A percentile compares a stretch with the other conserved stretches of the same genome.
These are phyloP conservation scores for Carex littledalei DNA, from an alignment of 176 grass and related monocot genomes.

Conservation along the genomic window DNA sequence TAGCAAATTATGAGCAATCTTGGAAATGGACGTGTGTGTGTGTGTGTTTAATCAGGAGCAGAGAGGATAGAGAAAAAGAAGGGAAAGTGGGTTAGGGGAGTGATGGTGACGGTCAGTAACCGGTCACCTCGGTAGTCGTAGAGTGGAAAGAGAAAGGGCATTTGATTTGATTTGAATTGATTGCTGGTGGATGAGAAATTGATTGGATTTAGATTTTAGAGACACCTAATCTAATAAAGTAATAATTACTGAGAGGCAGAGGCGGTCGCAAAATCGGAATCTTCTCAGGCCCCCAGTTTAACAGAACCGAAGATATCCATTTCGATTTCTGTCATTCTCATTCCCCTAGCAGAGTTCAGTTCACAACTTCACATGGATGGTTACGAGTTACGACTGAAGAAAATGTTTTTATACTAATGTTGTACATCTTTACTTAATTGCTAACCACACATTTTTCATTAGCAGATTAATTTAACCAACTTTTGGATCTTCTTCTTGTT, in stretches of 20 bases:
- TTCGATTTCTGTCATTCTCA: not conserved
- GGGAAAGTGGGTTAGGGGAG: not conserved
- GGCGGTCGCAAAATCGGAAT: not conserved
- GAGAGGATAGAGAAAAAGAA: not conserved
- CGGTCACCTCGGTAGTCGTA: constrained; percentile 17
- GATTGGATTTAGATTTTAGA: not conserved
- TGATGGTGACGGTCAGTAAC: constrained; percentile 10
- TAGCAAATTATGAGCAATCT: not conserved
- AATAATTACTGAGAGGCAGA: not conserved
- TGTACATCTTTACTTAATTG: not conserved
- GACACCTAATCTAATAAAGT: not conserved
- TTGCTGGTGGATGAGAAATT: constrained; percentile 10
- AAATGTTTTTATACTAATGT: not conserved
- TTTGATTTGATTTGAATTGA: constrained; percentile 1
- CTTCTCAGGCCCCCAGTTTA: not conserved
- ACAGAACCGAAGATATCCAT: not conserved
- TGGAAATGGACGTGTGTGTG: not conserved
- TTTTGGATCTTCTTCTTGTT: no score
- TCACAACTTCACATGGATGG: not conserved
- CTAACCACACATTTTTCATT: not conserved
- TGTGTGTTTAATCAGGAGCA: not conserved
- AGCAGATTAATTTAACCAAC: no score
- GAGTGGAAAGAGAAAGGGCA: not conserved
- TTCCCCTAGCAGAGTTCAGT: not conserved
- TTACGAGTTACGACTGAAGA: not conserved